Evolutionary conservation across 768 basidiomycete species (phyloP), one percentile per base, ranked within the genome.

Genomic region (Boletus insuetus): DNA sequence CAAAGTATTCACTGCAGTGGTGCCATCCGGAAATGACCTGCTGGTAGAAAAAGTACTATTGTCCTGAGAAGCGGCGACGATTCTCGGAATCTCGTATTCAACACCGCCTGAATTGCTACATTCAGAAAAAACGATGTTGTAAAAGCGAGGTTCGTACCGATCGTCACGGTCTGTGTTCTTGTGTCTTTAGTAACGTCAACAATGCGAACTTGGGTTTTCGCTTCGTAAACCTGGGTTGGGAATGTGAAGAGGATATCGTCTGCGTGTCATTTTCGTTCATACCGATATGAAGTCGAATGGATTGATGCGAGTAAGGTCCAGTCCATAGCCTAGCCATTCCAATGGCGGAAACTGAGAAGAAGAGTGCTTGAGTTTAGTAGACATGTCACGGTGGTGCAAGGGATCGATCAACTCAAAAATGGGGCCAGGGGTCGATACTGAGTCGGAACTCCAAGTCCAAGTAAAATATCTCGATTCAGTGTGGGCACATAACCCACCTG

Each of bases 181-280:
- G 54, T 55, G 14, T 55, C 54, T 26, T 51, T 55, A 2, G 49
- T 26, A 22, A 45, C 13, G 42, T 55, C 49, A 16, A 55, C 10
- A 20, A 55, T 40, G 19, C 43, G 54, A 22, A 55, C 38, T 16
- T 46, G 43, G 20, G 54, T 55, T 43, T 51, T 51, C 20, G 44
- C 16, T 9, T 34, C 31, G 13, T 6, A 24, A 29, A 54, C 47
- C 53, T 51, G 8, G 6, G 34, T 44, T 6, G 6, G 12, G 20
- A 24, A 43, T 11, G 20, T 44, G 10, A 38, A 34, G 4, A 14
- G 3, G 7, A 26, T 32, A 22, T 10, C 17, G 22, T 9, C 26
- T 29, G 39, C 7, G 6, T 41, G 19, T 22, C 16, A 16, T 14
- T 26, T 39, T 41, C 39, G 8, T 34, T 9, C 49, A 7, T 43